A percentile compares a stretch with the other conserved stretches of the same genome.
Evolutionary conservation across 257 asterid species (phyloP).

Genomic region (Przewalskia tangutica): DNA sequence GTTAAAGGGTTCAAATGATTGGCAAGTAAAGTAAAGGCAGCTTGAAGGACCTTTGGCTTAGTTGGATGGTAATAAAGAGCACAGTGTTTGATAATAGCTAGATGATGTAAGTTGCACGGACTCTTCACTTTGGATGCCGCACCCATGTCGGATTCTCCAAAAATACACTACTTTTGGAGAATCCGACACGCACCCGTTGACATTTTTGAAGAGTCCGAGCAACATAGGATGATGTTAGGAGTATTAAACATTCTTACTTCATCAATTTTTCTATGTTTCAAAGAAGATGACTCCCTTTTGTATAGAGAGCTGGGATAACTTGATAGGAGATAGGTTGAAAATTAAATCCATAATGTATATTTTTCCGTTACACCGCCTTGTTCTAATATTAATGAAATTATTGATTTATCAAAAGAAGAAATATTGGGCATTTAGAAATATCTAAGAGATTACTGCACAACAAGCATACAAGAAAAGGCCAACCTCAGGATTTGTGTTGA

Average conservation of each 20-base stretch:
- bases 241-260: not conserved
- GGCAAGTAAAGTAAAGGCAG: not conserved
- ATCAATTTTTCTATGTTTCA: not conserved
- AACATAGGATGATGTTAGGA: not conserved
- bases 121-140: too few relatives aligned
- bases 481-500: conserved; percentile 81
- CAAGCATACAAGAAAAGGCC: conserved; percentile 11
- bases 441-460: not conserved
- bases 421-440: not conserved
- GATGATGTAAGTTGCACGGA: not conserved
- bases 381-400: not conserved
- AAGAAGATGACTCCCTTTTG: not conserved
- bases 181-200: too few relatives aligned
- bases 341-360: not conserved
- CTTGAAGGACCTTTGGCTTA: not conserved
- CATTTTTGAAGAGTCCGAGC: too few relatives aligned
- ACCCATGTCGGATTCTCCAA: too few relatives aligned
- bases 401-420: not conserved
- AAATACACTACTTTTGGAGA: too few relatives aligned
- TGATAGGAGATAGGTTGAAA: not conserved
- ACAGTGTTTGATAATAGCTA: not conserved
- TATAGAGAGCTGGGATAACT: not conserved
- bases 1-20: not conserved
- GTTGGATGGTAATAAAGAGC: not conserved
- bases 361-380: not conserved